Conservation (phyloP, 768 basidiomycete genomes). For the Lyophyllum atratum region DNA sequence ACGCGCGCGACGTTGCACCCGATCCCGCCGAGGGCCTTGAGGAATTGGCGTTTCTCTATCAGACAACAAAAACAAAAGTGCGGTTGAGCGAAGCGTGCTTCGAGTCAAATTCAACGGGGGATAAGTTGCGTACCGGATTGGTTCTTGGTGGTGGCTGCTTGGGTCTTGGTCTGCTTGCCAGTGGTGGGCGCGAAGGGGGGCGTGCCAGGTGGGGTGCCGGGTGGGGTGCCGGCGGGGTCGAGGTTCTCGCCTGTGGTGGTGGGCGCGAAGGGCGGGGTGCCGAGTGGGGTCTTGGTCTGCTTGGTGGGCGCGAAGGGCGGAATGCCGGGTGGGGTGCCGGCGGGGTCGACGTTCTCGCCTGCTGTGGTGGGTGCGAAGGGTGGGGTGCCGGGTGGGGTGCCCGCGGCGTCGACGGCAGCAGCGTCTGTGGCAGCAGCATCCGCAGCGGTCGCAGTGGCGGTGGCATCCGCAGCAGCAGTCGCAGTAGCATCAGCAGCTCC, state of each 20-base stretch:
- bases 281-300: not conserved
- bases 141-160: not conserved
- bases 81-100: no score
- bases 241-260: no score
- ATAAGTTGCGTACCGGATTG: not conserved
- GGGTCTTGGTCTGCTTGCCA: not conserved
- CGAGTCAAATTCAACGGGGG: not conserved
- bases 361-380: no score
- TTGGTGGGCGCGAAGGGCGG: not conserved
- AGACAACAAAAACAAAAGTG: no score
- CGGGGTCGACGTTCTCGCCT: not conserved
- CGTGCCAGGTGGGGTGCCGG: not conserved
- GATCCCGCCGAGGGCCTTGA: conserved; percentile 15
- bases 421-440: not conserved
- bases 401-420: no score
- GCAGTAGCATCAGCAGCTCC: not conserved
- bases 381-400: not conserved
- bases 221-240: not conserved
- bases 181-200: not conserved
- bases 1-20: conserved; percentile 18
- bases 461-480: not conserved
- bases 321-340: no score
- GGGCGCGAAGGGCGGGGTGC: no score
- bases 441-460: not conserved
- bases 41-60: conserved; percentile 15